These are phyloP conservation scores for Aspergillus carlsbadensis DNA, from an alignment of 495 filamentous ascomycete species.

Conservation along the genomic window DNA sequence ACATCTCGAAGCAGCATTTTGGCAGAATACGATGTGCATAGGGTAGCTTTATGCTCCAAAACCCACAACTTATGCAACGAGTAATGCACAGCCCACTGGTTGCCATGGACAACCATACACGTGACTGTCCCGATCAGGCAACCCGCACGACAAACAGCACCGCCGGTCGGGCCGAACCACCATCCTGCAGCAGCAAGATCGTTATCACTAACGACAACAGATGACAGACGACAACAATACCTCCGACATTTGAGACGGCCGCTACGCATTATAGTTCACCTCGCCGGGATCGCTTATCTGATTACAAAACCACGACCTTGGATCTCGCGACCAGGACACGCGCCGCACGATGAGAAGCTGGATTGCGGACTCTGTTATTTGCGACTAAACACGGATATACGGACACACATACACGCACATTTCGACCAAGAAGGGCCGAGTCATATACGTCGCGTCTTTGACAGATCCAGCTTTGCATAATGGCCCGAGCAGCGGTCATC, in stretches of 20 bases:
- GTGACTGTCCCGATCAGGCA: conserved; percentile 14
- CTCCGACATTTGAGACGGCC: conserved; percentile 4
- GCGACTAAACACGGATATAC: neutral
- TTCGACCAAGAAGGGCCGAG: neutral
- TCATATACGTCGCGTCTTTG: neutral
- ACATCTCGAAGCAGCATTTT: too few relatives aligned
- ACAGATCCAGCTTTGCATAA: conserved; percentile 9
- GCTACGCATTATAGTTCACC: too few relatives aligned
- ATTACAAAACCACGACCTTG: neutral
- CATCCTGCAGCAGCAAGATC: neutral
- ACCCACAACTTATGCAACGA: neutral
- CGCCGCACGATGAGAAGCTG: conserved; percentile 14
- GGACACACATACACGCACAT: neutral
- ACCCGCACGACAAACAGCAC: conserved; percentile 13
- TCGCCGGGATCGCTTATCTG: too few relatives aligned
- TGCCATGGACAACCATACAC: conserved; percentile 12
- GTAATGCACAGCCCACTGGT: conserved; percentile 2
- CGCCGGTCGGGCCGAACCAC: conserved; percentile 6
- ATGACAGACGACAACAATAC: neutral
- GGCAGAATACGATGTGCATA: too few relatives aligned
- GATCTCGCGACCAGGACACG: neutral
- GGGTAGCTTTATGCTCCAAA: neutral
- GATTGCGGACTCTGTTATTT: neutral
- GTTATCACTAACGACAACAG: conserved; percentile 11
- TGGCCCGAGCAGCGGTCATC: conserved; percentile 46